These are phyloP conservation scores for Xerocomellus amylosporus DNA, from an alignment of 768 basidiomycete genomes.

Conservation along the genomic window DNA sequence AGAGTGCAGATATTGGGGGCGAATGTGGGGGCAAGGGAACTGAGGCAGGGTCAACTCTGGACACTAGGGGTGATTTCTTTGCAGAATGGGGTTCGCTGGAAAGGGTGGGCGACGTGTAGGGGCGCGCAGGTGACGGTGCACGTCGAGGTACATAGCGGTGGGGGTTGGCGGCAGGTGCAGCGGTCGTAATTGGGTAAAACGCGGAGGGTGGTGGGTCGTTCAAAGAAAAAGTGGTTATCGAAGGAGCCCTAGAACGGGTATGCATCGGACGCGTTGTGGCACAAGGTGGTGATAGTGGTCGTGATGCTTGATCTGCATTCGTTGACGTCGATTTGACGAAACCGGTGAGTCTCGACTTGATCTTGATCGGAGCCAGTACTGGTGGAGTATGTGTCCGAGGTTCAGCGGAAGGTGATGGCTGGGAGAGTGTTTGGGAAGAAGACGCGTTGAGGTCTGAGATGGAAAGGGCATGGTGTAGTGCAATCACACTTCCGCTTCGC, in stretches of 20 bases:
- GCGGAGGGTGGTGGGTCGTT: constrained; percentile 28
- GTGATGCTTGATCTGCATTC: constrained; percentile 36
- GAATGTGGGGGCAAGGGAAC: constrained; percentile 68
- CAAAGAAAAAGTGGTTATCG: constrained; percentile 28
- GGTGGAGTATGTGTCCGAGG: constrained; percentile 17
- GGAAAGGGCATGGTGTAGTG: constrained; percentile 27
- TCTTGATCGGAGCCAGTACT: constrained; percentile 32
- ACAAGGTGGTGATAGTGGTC: constrained; percentile 35
- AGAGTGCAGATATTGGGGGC: constrained; percentile 67
- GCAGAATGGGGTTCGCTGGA: constrained; percentile 23
- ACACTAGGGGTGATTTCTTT: constrained; percentile 11
- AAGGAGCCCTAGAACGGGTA: constrained; percentile 27
- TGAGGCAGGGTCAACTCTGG: constrained; percentile 51
- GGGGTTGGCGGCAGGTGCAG: constrained; percentile 54
- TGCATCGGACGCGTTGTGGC: constrained; percentile 31
- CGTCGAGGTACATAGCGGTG: constrained; percentile 47
- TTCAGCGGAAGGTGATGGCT: constrained; percentile 17
- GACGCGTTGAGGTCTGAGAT: constrained; percentile 19
- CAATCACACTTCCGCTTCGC: constrained; percentile 29
- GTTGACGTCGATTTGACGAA: constrained; percentile 37
- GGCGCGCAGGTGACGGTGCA: constrained; percentile 34
- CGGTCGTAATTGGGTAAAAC: constrained; percentile 58
- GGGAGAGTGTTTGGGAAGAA: constrained; percentile 14
- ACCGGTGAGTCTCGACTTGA: constrained; percentile 62
- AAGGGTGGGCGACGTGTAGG: constrained; percentile 25